Conservation (phyloP, 2,329 filamentous ascomycete genomes). For the Seiridium cupressi region DNA sequence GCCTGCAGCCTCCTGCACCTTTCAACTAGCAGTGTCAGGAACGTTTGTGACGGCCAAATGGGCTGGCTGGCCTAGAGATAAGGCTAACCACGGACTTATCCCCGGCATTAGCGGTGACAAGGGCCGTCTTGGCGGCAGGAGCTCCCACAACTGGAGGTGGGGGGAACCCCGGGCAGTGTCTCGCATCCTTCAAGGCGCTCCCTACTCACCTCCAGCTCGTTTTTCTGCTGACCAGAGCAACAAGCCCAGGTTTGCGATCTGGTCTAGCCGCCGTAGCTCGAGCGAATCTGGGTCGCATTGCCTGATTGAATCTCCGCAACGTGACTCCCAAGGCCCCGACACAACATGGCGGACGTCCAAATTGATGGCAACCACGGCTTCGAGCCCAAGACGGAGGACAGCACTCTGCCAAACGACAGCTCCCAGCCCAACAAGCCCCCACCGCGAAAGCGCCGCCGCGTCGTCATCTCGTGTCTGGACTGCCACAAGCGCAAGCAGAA, state of each 20-base stretch:
- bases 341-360: constrained; percentile 3
- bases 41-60: not conserved
- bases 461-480: constrained; percentile 63
- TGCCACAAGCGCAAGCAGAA: constrained; percentile 65
- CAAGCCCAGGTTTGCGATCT: not conserved
- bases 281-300: no score
- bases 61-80: not conserved
- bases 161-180: not conserved
- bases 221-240: not conserved
- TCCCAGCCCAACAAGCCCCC: constrained; percentile 29
- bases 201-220: not conserved
- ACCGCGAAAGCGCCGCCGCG: constrained; percentile 55
- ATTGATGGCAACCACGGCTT: not conserved
- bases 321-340: no score
- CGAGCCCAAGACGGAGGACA: not conserved
- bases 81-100: not conserved
- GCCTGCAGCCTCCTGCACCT: no score
- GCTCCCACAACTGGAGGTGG: not conserved
- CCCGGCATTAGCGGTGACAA: constrained; percentile 5
- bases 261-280: not conserved
- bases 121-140: not conserved
- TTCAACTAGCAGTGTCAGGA: not conserved
- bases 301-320: no score
- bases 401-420: constrained; percentile 6
- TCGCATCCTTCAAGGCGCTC: no score